Base-by-base conservation (phyloP, 2,329 filamentous ascomycete genomes). In the Cucurbitaria berberidis region DNA sequence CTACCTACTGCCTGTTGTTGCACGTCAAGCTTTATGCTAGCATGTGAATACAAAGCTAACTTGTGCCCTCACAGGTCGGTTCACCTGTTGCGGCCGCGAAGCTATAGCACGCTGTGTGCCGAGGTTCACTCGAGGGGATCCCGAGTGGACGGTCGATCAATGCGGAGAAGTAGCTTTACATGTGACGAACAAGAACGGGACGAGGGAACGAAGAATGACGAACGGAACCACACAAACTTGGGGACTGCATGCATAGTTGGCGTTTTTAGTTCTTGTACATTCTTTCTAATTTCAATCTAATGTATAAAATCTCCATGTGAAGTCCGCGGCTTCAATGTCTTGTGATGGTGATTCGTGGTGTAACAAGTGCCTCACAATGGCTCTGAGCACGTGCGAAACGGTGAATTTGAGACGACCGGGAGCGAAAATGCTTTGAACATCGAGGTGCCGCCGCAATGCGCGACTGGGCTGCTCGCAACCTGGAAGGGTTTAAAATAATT, bases 11-110 rank as follows among this genome's bases (percentile, higher is more conserved):
- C n/a, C 8, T 50, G 44, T 15, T 36, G n/a, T 30, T 34, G n/a
- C 15, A 21, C 5, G 4, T 26, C 15, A 34, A 34, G 30, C 15
- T 30, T 30, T 4, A 19, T 9, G 24, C 8, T 32, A 27, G 24
- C 55, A 59, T 53, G 53, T 61, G 48, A 55, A 53, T 11, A 19
- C 21, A 18, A 18, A 48, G 55, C 60, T 63, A 50, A 61, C 51
- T 29, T 30, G n/a, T 35, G 27, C n/a, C 27, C 32, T 21, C 21
- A 40, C 38, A 63, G 55, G 53, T 55, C 34, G 55, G 50, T 10
- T 46, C 60, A 21, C 57, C 57, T 4, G 38, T 55, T 29, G 50
- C 55, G 38, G 60, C 57, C 19, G 45, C 57, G 41, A 63, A 63
- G 49, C 19, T 61, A 21, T 61, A 60, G 38, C 3, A 10, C 10